Evolutionary conservation across 1,284 basidiomycete genomes (phyloP).

Genomic region (Cryptococcus deneoformans): DNA sequence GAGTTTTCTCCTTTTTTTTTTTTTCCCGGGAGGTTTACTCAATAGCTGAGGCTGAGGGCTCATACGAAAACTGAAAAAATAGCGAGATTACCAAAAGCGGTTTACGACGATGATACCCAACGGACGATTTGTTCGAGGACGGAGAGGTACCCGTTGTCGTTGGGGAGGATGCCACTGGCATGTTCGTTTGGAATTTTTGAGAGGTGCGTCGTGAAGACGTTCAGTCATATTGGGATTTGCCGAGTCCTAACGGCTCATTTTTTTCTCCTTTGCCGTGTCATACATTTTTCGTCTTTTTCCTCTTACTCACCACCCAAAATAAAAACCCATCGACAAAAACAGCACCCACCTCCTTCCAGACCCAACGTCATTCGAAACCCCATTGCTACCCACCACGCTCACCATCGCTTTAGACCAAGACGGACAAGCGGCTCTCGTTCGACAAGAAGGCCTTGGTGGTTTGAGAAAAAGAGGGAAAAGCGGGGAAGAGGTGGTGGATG

Average conservation of each 20-base stretch:
- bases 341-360: conserved; percentile 68
- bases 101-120: conserved; percentile 65
- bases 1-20: neutral
- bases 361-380: conserved; percentile 86
- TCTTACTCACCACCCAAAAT: neutral
- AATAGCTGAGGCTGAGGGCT: neutral
- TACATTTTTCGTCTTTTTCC: neutral
- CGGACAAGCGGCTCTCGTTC: conserved; percentile 52
- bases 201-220: conserved; percentile 53
- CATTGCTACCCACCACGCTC: conserved; percentile 68
- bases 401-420: conserved; percentile 63
- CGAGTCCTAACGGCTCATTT: neutral
- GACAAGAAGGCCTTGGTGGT: conserved; percentile 61
- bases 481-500: conserved; percentile 31
- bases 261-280: too few species aligned
- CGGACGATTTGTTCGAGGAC: conserved; percentile 65
- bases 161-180: conserved; percentile 57
- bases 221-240: conserved; percentile 12
- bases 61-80: neutral
- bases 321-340: neutral
- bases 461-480: conserved; percentile 41
- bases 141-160: conserved; percentile 52
- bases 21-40: too few species aligned
- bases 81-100: conserved; percentile 74
- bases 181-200: conserved; percentile 81